Conservation (phyloP, 352 stramenopile species). For the Phytophthora cryptogea region DNA sequence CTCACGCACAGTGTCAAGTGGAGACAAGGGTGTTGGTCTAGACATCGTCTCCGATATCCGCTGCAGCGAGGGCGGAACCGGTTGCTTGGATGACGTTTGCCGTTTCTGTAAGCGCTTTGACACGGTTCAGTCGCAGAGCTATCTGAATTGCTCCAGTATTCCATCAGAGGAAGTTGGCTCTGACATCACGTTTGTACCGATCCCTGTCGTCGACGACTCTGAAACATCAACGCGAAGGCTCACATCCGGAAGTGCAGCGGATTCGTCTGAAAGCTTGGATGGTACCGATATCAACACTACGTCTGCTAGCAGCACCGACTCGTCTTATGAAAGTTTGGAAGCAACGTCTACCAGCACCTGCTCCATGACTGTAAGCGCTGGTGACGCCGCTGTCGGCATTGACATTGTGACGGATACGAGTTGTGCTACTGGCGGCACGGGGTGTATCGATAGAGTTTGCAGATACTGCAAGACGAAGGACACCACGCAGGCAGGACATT, state of each 20-base stretch:
- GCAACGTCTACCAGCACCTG: constrained; percentile 9
- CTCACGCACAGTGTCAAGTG: constrained; percentile 27
- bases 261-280: background rate
- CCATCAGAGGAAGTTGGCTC: constrained; percentile 17
- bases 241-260: background rate
- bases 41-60: constrained; percentile 43
- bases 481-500: constrained; percentile 22
- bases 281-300: background rate
- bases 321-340: constrained; percentile 4
- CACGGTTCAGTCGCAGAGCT: constrained; percentile 41
- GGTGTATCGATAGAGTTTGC: constrained; percentile 22
- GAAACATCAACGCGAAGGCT: constrained; percentile 9
- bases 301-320: background rate
- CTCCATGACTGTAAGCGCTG: constrained; percentile 13
- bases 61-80: constrained; percentile 40
- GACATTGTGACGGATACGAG: constrained; percentile 25
- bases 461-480: constrained; percentile 21
- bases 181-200: constrained; percentile 37
- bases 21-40: constrained; percentile 41
- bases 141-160: constrained; percentile 29
- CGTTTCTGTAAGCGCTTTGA: constrained; percentile 41
- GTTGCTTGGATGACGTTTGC: constrained; percentile 38
- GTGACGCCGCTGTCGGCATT: constrained; percentile 33
- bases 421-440: constrained; percentile 22
- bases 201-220: constrained; percentile 26